A percentile compares a stretch with the other conserved stretches of the same genome.
These are phyloP conservation scores for Xylaria sp. DNA, from an alignment of 2,329 filamentous ascomycete genomes.

Conservation along the genomic window DNA sequence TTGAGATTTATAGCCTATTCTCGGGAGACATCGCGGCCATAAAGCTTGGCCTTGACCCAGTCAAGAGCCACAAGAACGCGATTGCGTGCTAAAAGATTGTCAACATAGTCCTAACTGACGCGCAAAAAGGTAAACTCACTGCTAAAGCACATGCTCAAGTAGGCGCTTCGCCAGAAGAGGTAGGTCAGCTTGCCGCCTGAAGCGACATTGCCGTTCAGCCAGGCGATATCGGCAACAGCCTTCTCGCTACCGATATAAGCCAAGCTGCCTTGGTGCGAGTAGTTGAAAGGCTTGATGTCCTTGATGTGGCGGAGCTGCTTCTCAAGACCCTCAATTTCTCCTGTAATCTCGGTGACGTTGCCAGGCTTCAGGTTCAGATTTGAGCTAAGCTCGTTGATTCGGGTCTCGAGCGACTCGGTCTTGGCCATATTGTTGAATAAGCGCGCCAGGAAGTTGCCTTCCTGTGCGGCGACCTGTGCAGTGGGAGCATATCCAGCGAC, in stretches of 20 bases:
- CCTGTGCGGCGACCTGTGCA: slow-evolving; percentile 94
- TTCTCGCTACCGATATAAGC: slow-evolving; percentile 99
- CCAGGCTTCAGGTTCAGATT: slow-evolving; percentile 69
- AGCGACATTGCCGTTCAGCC: slow-evolving; percentile 96
- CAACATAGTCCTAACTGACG: slow-evolving; percentile 21
- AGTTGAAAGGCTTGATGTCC: slow-evolving; percentile 97
- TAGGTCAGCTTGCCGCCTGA: slow-evolving; percentile 94
- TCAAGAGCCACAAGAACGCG: slow-evolving; percentile 91
- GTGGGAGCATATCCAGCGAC: slow-evolving; percentile 98
- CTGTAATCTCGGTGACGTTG: slow-evolving; percentile 73
- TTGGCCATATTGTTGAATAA: slow-evolving; percentile 99
- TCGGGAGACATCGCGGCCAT: slow-evolving; percentile 92
- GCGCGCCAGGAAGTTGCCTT: slow-evolving; percentile 92
- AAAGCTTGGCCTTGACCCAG: slow-evolving; percentile 97
- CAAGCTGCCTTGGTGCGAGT: slow-evolving; percentile 95
- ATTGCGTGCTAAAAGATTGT: slow-evolving; percentile 76
- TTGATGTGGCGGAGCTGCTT: slow-evolving; percentile 88
- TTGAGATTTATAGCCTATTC: slow-evolving; percentile 62
- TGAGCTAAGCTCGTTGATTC: slow-evolving; percentile 75
- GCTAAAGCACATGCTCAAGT: slow-evolving; percentile 99
- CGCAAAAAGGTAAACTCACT: slow-evolving; percentile 69
- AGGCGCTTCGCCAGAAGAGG: slow-evolving; percentile 97
- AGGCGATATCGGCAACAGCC: slow-evolving; percentile 96
- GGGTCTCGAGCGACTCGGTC: slow-evolving; percentile 81
- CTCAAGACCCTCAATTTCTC: slow-evolving; percentile 86